Base-by-base conservation (phyloP, 1,139 yeast species). In the Kodamaea ohmeri region DNA sequence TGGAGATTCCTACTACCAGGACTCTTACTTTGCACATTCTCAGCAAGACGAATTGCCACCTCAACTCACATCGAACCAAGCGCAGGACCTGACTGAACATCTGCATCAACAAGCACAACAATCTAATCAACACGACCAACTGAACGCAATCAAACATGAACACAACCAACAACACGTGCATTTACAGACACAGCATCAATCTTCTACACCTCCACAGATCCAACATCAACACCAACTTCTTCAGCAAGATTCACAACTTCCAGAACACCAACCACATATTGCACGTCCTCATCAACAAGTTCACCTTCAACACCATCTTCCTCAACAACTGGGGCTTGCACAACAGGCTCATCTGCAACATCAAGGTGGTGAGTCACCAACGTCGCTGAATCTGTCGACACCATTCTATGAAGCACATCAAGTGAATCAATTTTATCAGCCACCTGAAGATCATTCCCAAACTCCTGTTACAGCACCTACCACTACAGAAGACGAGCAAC, bases 401-500 rank as follows among this genome's bases (percentile, higher is more conserved):
- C 47, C 52, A 11, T 48, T 37, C 35, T 48, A 44, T 32, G 52
- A 48, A 7, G 18, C 49, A 8, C 39, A 38, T 12, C 42, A 39
- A 11, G 41, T 33, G 9, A 26, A 35, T 6, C 35, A 29, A 18
- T 36, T 29, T 25, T 36, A 35, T n/a, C 33, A 33, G 26, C 29
- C 34, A 8, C 18, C 34, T 3, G 39, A 35, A 17, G 37, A 32
- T 16, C 20, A 34, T 38, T 31, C 47, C 25, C 13, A 40, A 35
- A 20, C 47, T 43, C 27, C 46, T 41, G 32, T 41, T 14, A 35
- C 43, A 28, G 32, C 27, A 40, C 14, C 42, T 31, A n/a, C 39
- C 8, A 18, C 50, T 35, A 38, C 36, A 12, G 38, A 41, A 5
- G 45, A 35, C 9, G 97, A 90, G 55, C 96, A 90, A 60, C 98